A percentile compares a stretch with the other conserved stretches of the same genome.
These are phyloP conservation scores for Neurospora sp. DNA, from an alignment of 495 filamentous ascomycete species.

Conservation along the genomic window DNA sequence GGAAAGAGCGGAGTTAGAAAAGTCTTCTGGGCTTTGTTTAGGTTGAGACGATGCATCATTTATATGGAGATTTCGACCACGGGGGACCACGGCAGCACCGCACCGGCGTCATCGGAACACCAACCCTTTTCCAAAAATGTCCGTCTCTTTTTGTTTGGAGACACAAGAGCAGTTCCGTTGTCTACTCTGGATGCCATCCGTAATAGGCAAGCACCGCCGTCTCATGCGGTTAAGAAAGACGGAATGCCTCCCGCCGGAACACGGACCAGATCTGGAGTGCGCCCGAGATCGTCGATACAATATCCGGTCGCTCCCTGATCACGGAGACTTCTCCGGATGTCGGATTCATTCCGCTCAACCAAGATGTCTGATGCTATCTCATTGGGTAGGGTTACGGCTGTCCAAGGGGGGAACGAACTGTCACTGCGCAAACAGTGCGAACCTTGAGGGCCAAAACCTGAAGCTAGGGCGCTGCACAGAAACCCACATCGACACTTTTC, in stretches of 20 bases:
- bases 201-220: constrained; percentile 9
- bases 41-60: neutral
- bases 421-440: neutral
- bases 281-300: neutral
- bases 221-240: neutral
- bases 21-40: neutral
- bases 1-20: neutral
- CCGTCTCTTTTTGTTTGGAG: neutral
- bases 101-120: constrained; percentile 34
- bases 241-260: neutral
- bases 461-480: neutral
- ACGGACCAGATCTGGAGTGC: neutral
- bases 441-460: neutral
- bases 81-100: constrained; percentile 16
- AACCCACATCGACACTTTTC: neutral
- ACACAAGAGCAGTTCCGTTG: neutral
- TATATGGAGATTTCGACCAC: neutral
- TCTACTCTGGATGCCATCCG: neutral
- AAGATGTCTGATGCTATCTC: neutral
- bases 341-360: neutral
- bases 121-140: neutral
- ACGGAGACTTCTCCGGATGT: neutral
- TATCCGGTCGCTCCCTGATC: neutral
- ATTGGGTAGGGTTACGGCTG: neutral
- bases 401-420: neutral